phyloP scores from a whole-genome alignment of 2,329 filamentous ascomycete species.

The Phialemoniopsis sp. region DNA sequence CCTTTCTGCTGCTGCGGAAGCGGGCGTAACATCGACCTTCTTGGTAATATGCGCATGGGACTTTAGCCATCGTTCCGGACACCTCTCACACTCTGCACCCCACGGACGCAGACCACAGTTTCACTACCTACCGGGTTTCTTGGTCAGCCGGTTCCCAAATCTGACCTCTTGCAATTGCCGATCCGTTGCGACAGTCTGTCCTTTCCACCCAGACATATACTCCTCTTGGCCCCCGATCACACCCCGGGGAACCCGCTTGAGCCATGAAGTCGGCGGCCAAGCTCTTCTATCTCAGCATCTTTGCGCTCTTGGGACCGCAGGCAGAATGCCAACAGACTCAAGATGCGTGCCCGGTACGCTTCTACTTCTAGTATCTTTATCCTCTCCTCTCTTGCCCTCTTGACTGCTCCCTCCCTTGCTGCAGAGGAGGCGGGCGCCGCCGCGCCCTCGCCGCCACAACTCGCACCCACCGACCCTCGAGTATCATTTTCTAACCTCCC shows the following conservation, averaged over 20 bases:
- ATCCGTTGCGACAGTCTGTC: background rate
- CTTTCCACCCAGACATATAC: too few species aligned
- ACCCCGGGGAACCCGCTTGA: slow-evolving; percentile 2
- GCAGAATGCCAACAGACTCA: slow-evolving; percentile 39
- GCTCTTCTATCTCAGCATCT: slow-evolving; percentile 52
- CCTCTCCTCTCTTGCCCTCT: slow-evolving; percentile 4
- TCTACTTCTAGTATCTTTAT: slow-evolving; percentile 11
- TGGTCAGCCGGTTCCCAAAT: too few species aligned
- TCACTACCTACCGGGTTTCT: too few species aligned
- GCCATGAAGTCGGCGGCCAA: slow-evolving; percentile 49
- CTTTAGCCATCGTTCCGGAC: too few species aligned
- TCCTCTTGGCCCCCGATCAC: too few species aligned
- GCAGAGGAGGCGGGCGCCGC: slow-evolving; percentile 1
- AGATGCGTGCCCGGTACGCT: slow-evolving; percentile 51
- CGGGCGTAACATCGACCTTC: too few species aligned
- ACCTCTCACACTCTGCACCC: too few species aligned
- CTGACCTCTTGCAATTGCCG: slow-evolving; percentile 1
- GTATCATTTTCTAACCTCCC: slow-evolving; percentile 30
- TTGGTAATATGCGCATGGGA: too few species aligned
- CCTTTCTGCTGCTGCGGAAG: too few species aligned
- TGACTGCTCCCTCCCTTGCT: slow-evolving; percentile 5
- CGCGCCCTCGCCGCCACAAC: slow-evolving; percentile 8
- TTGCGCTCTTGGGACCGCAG: slow-evolving; percentile 48
- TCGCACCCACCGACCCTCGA: slow-evolving; percentile 2
- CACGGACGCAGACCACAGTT: too few species aligned